phyloP scores from a whole-genome alignment of 371 early-diverging fungal species.

The Zopfochytrium polystomum region DNA sequence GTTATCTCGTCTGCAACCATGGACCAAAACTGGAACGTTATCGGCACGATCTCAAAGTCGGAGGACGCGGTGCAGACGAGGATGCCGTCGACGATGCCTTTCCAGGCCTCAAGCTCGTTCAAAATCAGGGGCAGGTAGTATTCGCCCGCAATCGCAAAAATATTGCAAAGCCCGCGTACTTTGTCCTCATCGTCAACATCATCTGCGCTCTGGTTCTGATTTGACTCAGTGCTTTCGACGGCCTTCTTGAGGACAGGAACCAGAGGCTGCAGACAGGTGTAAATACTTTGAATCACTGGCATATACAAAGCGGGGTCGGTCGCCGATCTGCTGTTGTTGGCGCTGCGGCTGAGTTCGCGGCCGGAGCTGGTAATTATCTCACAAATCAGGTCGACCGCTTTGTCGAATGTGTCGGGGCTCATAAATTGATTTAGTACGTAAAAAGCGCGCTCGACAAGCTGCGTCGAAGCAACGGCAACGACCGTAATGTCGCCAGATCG shows the following conservation, averaged over 20 bases:
- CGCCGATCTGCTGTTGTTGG: too few species aligned
- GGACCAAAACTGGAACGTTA: constrained; percentile 81
- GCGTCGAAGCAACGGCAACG: constrained; percentile 46
- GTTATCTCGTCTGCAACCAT: constrained; percentile 63
- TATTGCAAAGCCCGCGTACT: constrained; percentile 70
- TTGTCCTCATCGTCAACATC: constrained; percentile 66
- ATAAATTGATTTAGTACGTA: constrained; percentile 53
- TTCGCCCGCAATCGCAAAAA: constrained; percentile 85
- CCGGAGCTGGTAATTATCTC: constrained; percentile 62
- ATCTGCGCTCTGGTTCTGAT: too few species aligned
- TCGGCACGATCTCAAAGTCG: constrained; percentile 49
- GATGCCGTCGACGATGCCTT: constrained; percentile 70
- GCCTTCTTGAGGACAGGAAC: constrained; percentile 49
- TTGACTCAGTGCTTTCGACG: constrained; percentile 23
- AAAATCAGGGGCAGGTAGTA: constrained; percentile 73
- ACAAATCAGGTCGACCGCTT: constrained; percentile 77
- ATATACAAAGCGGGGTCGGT: constrained; percentile 2
- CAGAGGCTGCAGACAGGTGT: constrained; percentile 43
- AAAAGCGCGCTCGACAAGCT: constrained; percentile 71
- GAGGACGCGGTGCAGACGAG: constrained; percentile 59
- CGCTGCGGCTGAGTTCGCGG: not conserved
- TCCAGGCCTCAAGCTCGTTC: constrained; percentile 59
- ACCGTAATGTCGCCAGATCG: constrained; percentile 77
- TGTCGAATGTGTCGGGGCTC: constrained; percentile 59
- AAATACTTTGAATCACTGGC: constrained; percentile 59